Evolutionary conservation across 169 alveolate species (phyloP).

Genomic region (Plasmodium berghei): DNA sequence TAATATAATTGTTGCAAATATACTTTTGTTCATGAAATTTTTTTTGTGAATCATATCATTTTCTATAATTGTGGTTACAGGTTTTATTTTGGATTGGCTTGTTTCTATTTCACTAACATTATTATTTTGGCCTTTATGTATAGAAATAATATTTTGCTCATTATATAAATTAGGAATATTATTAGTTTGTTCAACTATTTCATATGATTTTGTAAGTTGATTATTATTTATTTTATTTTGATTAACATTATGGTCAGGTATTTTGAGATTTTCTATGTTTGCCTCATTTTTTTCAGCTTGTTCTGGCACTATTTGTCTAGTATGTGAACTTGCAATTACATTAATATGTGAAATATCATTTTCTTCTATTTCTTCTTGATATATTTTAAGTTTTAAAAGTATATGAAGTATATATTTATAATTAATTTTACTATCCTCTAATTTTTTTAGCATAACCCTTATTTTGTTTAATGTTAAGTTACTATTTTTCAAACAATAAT

Average conservation of each 20-base stretch:
- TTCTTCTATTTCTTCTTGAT: constrained; percentile 18
- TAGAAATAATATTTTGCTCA: background rate
- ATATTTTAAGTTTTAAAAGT: constrained; percentile 17
- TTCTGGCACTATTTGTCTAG: background rate
- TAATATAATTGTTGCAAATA: constrained; percentile 51
- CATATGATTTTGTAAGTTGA: background rate
- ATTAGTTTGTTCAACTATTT: background rate
- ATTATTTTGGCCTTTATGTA: background rate
- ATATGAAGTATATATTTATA: constrained; percentile 48
- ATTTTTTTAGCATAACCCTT: constrained; percentile 35
- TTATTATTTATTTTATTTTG: background rate
- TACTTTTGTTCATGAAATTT: constrained; percentile 54
- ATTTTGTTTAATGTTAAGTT: constrained; percentile 36
- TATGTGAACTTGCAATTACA: background rate
- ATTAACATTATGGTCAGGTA: background rate
- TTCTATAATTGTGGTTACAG: background rate
- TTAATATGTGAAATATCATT: background rate
- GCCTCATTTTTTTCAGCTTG: background rate
- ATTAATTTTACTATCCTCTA: constrained; percentile 46
- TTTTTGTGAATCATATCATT: constrained; percentile 16
- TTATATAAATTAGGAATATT: no score
- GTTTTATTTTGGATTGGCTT: background rate
- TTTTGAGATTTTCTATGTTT: background rate
- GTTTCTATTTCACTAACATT: background rate
- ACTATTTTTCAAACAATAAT: constrained; percentile 50